phyloP scores from a whole-genome alignment of 2,329 filamentous ascomycete genomes.

The Chrysoporthe austroafricana region DNA sequence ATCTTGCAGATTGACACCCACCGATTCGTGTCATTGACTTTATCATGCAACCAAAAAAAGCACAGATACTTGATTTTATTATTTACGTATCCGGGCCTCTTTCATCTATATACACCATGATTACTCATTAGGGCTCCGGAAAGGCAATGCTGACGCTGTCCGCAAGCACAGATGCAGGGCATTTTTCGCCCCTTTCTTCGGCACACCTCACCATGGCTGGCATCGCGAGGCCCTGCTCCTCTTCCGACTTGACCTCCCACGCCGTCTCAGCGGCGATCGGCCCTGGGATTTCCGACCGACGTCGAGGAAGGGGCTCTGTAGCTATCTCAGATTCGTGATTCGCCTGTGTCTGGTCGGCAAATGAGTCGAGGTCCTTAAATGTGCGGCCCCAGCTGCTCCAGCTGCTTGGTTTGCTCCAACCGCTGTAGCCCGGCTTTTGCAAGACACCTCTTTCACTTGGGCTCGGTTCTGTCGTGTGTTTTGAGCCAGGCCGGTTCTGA shows the following conservation, averaged over 20 bases:
- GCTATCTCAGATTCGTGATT: background rate
- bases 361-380: background rate
- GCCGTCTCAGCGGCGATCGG: background rate
- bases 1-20: background rate
- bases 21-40: background rate
- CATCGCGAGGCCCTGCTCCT: background rate
- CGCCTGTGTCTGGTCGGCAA: background rate
- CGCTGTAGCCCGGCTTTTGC: background rate
- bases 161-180: background rate
- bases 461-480: background rate
- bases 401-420: background rate
- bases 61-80: background rate
- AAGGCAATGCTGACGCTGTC: background rate
- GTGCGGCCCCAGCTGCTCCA: conserved; percentile 6
- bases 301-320: background rate
- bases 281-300: background rate
- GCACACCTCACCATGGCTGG: background rate
- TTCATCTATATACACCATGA: background rate
- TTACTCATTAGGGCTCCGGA: background rate
- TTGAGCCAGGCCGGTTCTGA: background rate
- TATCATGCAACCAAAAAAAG: background rate
- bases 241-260: background rate
- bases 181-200: background rate
- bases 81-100: background rate
- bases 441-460: background rate